Percentiles rank a stretch among this genome's conserved stretches.
Evolutionary conservation across 2,329 filamentous ascomycete genomes (phyloP).

Genomic region (Grosmannia huntii): DNA sequence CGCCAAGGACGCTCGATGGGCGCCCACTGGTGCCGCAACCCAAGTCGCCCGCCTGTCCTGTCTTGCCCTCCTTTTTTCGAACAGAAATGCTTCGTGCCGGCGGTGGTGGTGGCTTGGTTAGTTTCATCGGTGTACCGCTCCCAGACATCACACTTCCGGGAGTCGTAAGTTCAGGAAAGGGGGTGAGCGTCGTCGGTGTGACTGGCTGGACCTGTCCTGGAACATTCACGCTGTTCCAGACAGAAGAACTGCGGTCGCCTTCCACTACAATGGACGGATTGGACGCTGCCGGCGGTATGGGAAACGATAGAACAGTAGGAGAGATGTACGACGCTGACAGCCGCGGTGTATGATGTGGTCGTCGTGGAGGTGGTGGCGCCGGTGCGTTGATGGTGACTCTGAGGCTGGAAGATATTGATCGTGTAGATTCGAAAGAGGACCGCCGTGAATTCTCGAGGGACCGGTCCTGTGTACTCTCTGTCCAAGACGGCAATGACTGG

Average conservation of each 20-base stretch:
- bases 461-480: slow-evolving; percentile 5
- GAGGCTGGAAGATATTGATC: slow-evolving; percentile 32
- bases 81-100: slow-evolving; percentile 20
- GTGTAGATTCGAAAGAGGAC: slow-evolving; percentile 36
- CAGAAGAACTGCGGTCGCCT: not conserved
- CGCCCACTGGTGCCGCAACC: slow-evolving; percentile 17
- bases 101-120: slow-evolving; percentile 21
- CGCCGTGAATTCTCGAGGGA: slow-evolving; percentile 22
- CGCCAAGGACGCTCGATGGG: slow-evolving; percentile 24
- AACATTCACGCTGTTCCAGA: not conserved
- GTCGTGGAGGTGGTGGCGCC: slow-evolving; percentile 42
- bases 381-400: slow-evolving; percentile 28
- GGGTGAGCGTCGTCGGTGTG: not conserved
- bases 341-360: slow-evolving; percentile 28
- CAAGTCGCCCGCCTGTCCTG: slow-evolving; percentile 15
- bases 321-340: slow-evolving; percentile 14
- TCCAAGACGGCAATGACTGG: slow-evolving; percentile 20
- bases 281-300: not conserved
- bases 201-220: not conserved
- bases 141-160: not conserved
- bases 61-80: slow-evolving; percentile 12
- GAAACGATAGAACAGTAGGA: slow-evolving; percentile 6
- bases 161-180: not conserved
- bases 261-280: not conserved
- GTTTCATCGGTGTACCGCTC: slow-evolving; percentile 10